A percentile compares a stretch with the other conserved stretches of the same genome.
Evolutionary conservation across 768 basidiomycete species (phyloP).

Genomic region (Suillus alpinus): DNA sequence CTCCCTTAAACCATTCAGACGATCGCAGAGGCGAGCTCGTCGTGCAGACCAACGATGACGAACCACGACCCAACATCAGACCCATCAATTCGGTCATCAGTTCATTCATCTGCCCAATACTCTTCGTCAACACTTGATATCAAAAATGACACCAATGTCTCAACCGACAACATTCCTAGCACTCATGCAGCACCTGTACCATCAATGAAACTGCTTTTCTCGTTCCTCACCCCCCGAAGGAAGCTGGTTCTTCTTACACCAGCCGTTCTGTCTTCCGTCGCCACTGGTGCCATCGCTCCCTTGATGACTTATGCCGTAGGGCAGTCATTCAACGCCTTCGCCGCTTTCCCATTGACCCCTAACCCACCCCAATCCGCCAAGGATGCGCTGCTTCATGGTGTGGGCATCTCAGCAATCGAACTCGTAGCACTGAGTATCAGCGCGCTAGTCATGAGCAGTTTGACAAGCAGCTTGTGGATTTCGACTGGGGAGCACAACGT

Average conservation of each 20-base stretch:
- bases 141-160: conserved; percentile 10
- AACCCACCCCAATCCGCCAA: conserved; percentile 42
- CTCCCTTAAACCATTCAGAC: conserved; percentile 12
- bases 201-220: conserved; percentile 64
- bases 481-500: conserved; percentile 82
- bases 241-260: conserved; percentile 58
- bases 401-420: conserved; percentile 62
- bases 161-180: conserved; percentile 17
- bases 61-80: conserved; percentile 24
- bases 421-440: conserved; percentile 65
- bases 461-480: conserved; percentile 82
- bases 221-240: conserved; percentile 57
- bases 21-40: conserved; percentile 15
- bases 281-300: conserved; percentile 71
- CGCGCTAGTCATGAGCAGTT: conserved; percentile 67
- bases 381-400: conserved; percentile 49
- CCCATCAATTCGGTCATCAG: conserved; percentile 19
- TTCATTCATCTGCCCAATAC: conserved; percentile 6
- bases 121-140: conserved; percentile 20
- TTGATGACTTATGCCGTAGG: conserved; percentile 87
- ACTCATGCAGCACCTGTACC: conserved; percentile 39
- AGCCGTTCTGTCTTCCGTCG: conserved; percentile 56
- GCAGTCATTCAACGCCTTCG: conserved; percentile 70
- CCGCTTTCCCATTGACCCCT: conserved; percentile 47
- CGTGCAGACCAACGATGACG: conserved; percentile 30